Conservation (phyloP, 1,284 basidiomycete genomes). For the Psilocybe mexicana region DNA sequence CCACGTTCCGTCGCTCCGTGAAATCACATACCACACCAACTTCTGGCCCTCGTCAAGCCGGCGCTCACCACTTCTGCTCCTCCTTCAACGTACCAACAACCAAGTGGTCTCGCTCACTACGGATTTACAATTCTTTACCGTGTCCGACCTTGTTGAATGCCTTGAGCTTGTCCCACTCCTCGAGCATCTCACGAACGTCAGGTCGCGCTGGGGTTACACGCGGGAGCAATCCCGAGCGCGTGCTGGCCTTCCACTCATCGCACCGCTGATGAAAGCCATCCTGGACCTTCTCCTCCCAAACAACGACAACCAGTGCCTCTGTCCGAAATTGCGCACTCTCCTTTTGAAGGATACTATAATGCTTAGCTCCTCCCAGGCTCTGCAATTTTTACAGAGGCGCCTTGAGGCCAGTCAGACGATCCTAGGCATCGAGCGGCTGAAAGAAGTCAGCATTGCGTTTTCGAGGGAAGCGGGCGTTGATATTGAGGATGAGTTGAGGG, state of each 20-base stretch:
- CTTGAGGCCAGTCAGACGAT: not conserved
- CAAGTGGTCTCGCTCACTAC: slow-evolving; percentile 2
- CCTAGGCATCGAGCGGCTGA: not conserved
- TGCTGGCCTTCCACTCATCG: not conserved
- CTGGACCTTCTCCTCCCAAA: slow-evolving; percentile 7
- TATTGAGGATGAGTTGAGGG: not conserved
- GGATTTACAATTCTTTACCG: slow-evolving; percentile 7
- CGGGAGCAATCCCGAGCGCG: slow-evolving; percentile 5
- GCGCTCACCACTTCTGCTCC: slow-evolving; percentile 9
- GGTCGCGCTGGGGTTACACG: slow-evolving; percentile 4
- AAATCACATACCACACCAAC: slow-evolving; percentile 9
- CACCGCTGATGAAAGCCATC: slow-evolving; percentile 3
- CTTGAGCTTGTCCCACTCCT: slow-evolving; percentile 3
- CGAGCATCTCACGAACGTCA: not conserved
- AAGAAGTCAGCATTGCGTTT: slow-evolving; percentile 1
- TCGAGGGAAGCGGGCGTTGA: not conserved
- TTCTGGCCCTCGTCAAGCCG: slow-evolving; percentile 4
- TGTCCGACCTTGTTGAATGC: slow-evolving; percentile 9
- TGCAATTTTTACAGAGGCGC: not conserved
- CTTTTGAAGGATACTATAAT: slow-evolving; percentile 3
- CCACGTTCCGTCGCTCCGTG: slow-evolving; percentile 7
- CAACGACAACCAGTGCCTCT: not conserved
- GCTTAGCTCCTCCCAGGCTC: not conserved
- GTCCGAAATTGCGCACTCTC: not conserved
- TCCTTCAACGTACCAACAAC: slow-evolving; percentile 5